phyloP scores from a whole-genome alignment of 305 asterid genomes.

The Ilex paraguariensis region DNA sequence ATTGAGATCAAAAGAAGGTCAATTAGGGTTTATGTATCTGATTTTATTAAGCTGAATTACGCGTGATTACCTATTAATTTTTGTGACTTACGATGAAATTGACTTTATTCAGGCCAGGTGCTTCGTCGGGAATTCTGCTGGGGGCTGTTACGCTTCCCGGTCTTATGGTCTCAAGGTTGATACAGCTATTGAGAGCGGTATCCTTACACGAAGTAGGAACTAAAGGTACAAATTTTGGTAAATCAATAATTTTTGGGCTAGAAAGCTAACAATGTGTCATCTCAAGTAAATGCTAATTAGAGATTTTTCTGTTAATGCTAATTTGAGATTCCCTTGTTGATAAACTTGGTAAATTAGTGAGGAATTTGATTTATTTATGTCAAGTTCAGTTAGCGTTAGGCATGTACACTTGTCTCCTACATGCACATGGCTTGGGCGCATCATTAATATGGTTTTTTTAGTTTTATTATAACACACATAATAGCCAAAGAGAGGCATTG shows the following conservation, averaged over 20 bases:
- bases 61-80: not conserved
- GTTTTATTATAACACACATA: no score
- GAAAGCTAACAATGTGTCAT: no score
- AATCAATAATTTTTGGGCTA: not conserved
- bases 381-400: no score
- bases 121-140: slow-evolving; percentile 76
- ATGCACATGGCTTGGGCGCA: no score
- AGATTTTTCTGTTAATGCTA: no score
- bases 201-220: slow-evolving; percentile 33
- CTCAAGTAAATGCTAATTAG: no score
- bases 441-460: no score
- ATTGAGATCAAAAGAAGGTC: not conserved
- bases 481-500: no score
- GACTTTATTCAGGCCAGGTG: slow-evolving; percentile 66
- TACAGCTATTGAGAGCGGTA: slow-evolving; percentile 58
- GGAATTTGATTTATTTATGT: no score
- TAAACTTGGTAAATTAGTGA: no score
- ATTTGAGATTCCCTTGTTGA: no score
- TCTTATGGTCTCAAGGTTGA: slow-evolving; percentile 65
- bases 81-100: slow-evolving; percentile 10
- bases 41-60: not conserved
- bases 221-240: slow-evolving; percentile 36
- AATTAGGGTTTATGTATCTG: slow-evolving; percentile 1
- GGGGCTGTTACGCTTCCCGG: slow-evolving; percentile 90
- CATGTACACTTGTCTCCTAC: no score